Base-by-base conservation (phyloP, 1,284 basidiomycete genomes). In the Cerioporus squamosus region DNA sequence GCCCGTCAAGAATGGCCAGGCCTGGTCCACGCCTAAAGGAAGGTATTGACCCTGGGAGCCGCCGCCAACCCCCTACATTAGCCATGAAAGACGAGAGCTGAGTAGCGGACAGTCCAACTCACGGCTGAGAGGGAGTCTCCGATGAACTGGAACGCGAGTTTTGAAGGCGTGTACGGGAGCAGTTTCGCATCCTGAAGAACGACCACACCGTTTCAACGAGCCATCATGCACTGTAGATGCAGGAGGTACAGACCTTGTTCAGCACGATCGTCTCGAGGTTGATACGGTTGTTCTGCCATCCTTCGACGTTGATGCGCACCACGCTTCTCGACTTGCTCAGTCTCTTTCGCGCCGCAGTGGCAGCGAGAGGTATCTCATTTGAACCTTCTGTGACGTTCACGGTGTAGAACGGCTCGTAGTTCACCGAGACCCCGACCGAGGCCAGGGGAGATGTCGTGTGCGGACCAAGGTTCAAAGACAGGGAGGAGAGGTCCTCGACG, bases 261-360 rank as follows among this genome's bases (percentile, higher is more conserved):
- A 84, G 54, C 3, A 64, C 66, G 44, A 86, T 73, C 36, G 71
- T 75, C 63, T 83, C 76, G 2, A 86, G 70, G 63, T 85, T 78
- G 51, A 85, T 77, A 7, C 81, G 75, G 67, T 85, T 86, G 62
- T 84, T 78, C 69, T 85, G 81, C 81, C 83, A 86, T 17, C 82
- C 82, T 61, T 83, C 76, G 5, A 78, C 80, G 59, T 84, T 82
- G 49, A 86, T 70, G 17, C 82, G 69, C 1, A 85, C 74, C 6
- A 82, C 74, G 6, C 70, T 73, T 17, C 60, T 57, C 26, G 53
- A 53, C 12, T 36, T 54, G 43, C 54, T 53, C 10, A 48, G 43
- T 12, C 20, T 47, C 26, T 49, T 49, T 17, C 22, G 22, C 20
- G 5, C 20, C 9, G 36, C 15, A 42, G 8, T 48, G 14, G 55